Evolutionary conservation across 192 early-diverging fungal species (phyloP), one percentile per base, ranked within the genome.

Genomic region (Chytriomyces confervae): DNA sequence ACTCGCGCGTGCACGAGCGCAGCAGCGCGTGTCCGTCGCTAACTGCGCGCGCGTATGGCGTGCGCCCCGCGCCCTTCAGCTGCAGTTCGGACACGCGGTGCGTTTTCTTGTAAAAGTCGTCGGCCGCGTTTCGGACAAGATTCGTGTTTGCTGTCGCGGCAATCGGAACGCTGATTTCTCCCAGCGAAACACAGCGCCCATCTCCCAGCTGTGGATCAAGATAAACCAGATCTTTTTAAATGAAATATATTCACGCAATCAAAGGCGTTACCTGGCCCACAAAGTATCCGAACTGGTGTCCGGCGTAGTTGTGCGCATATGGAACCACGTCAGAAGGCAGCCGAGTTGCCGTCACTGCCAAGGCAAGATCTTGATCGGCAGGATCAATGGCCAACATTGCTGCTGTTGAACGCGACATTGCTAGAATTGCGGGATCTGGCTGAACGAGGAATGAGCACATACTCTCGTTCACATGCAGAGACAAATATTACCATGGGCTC

Each of bases 1-100:
- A 97, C 83, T 97, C 96, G 65, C 96, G 87, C 50, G 96, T 91
- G 43, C 92, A 94, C 6, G 93, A 95, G 4, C 95, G 83, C n/a
- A 96, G 78, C 7, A 95, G 94, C 0, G 96, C 96, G 66, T 89
- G 92, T 0, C 95, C 96, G 75, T 97, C 96, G 7, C 91, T 93
- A 61, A 94, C 92, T 45, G 64, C 20, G 11, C 96, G 84, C 50
- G 94, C 93, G 80, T 93, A 97, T 1, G 94, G 93, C 6, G 96
- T 97, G 74, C 89, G 83, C 6, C 96, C 86, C 10, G 91, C 91
- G 29, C 95, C 95, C 77, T 97, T 97, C 27, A 97, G 82, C 80
- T 97, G 94, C 45, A 95, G 27, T 69, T 97, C 95, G 75, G 0
- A 62, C 9, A 63, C 29, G 20, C 7, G 23, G 44, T 78, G 61